These are phyloP conservation scores for Nymphaea colorata DNA, from an alignment of 164 flowering plant genomes.

Conservation along the genomic window DNA sequence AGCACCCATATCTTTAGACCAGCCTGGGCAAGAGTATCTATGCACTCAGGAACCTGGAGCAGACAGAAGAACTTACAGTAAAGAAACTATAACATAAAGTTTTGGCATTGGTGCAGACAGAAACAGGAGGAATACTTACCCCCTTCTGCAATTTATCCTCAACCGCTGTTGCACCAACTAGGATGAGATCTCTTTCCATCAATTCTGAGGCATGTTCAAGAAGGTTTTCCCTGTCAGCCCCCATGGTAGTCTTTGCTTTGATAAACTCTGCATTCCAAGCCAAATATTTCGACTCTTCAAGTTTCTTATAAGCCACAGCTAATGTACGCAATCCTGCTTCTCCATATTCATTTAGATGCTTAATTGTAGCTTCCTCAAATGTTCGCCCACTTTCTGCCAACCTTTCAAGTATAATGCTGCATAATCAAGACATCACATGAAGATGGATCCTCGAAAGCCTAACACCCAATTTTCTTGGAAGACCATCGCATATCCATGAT, in stretches of 20 bases:
- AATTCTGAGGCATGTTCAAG: conserved; percentile 71
- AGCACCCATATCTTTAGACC: conserved; percentile 96
- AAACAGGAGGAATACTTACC: conserved; percentile 23
- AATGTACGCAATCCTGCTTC: conserved; percentile 95
- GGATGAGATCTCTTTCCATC: conserved; percentile 83
- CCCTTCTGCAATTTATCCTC: conserved; percentile 94
- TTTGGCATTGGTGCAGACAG: not conserved
- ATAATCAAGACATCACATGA: conserved; percentile 3
- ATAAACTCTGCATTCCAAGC: conserved; percentile 77
- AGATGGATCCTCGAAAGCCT: too few species aligned
- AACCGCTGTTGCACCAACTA: conserved; percentile 91
- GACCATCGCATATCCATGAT: too few species aligned
- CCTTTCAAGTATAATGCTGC: conserved; percentile 90
- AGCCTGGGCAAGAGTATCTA: conserved; percentile 94
- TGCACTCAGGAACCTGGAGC: conserved; percentile 83
- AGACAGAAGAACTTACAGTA: conserved; percentile 1
- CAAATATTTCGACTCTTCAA: conserved; percentile 69
- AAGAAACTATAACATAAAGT: not conserved
- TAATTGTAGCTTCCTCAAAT: conserved; percentile 59
- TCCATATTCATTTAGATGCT: conserved; percentile 86
- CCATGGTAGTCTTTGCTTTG: conserved; percentile 73
- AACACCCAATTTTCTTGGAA: too few species aligned
- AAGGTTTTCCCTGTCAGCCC: conserved; percentile 72
- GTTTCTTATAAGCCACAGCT: conserved; percentile 81
- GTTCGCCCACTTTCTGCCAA: conserved; percentile 65